These are phyloP conservation scores for Trichoderma asperellum DNA, from an alignment of 2,329 filamentous ascomycete species.

Conservation along the genomic window DNA sequence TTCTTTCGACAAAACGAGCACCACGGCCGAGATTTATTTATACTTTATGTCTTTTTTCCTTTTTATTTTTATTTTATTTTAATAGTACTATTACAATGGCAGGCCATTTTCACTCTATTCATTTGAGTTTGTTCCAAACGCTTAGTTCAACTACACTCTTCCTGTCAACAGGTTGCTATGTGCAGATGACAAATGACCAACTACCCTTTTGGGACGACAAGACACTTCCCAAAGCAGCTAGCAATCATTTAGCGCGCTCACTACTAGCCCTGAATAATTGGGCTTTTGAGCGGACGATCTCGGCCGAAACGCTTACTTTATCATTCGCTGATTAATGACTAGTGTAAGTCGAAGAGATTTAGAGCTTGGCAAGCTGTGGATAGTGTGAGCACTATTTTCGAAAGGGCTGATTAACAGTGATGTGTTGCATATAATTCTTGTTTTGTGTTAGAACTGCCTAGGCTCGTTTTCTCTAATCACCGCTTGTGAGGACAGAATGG, in stretches of 20 bases:
- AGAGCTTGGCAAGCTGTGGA: too few species aligned
- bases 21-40: neutral
- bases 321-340: neutral
- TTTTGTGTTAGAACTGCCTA: neutral
- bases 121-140: neutral
- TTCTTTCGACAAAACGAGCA: neutral
- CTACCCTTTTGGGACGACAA: neutral
- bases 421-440: neutral
- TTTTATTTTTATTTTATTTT: too few species aligned
- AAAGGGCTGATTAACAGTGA: neutral
- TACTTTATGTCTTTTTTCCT: neutral
- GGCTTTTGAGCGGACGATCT: neutral
- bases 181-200: neutral
- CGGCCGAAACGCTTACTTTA: neutral
- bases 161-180: neutral
- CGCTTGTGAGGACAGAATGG: neutral
- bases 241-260: neutral
- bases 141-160: neutral
- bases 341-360: neutral
- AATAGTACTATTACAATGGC: neutral
- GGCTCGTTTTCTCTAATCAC: neutral
- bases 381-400: neutral
- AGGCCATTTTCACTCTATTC: neutral
- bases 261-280: neutral
- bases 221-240: neutral